Evolutionary conservation across 139 green algal genomes (phyloP).

Genomic region (Chlorella sorokiniana): DNA sequence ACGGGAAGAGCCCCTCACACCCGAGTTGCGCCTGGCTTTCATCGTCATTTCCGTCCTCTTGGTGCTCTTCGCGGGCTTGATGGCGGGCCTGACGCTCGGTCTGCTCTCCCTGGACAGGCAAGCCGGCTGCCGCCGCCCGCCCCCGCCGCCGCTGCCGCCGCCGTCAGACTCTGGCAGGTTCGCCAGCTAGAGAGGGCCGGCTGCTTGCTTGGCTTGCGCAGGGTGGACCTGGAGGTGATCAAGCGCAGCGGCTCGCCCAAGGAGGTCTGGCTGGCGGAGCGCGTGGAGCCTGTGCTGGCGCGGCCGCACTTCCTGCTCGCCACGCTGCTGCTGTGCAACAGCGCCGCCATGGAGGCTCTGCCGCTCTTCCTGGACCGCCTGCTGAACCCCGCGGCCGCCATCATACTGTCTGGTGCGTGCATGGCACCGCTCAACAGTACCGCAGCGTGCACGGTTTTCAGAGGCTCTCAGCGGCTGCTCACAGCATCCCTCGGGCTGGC

Average conservation of each 20-base stretch:
- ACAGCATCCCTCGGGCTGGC: too few relatives aligned
- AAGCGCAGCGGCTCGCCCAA: conserved; percentile 19
- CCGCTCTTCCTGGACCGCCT: conserved; percentile 81
- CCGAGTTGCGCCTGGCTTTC: neutral
- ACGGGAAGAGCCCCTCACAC: neutral
- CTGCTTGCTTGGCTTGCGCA: neutral
- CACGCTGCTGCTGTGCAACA: conserved; percentile 78
- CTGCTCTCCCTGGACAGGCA: conserved; percentile 63
- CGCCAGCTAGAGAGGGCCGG: conserved; percentile 42
- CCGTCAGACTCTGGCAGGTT: too few relatives aligned
- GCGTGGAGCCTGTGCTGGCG: conserved; percentile 41
- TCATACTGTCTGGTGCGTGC: conserved; percentile 76
- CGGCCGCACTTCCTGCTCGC: conserved; percentile 66
- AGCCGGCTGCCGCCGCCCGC: conserved; percentile 5
- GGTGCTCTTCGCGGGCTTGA: conserved; percentile 16
- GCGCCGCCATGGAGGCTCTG: conserved; percentile 68
- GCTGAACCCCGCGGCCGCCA: conserved; percentile 65
- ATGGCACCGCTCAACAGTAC: neutral
- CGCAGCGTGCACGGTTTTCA: too few relatives aligned
- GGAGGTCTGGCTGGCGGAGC: conserved; percentile 27
- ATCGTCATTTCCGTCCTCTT: neutral
- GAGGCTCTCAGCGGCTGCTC: too few relatives aligned
- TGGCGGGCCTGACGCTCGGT: conserved; percentile 82
- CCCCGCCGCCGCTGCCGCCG: too few relatives aligned
- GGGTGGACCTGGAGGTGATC: conserved; percentile 33